Percentiles rank a stretch among this genome's conserved stretches.
Evolutionary conservation across 768 basidiomycete genomes (phyloP).

Genomic region (Auriscalpium microsporum): DNA sequence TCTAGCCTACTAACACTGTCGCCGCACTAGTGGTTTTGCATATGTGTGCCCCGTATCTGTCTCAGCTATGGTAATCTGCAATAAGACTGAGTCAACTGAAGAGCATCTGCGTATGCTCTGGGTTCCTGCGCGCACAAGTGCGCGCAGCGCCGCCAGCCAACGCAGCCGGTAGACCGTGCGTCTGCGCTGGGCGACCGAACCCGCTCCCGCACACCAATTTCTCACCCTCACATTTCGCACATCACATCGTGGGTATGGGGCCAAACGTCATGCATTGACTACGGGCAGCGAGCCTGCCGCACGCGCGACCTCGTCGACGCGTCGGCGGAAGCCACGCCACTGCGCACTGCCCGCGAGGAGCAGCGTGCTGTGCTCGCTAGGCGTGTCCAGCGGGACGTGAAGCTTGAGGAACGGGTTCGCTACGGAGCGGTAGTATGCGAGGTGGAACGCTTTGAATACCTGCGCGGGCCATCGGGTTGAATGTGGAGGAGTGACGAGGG

Average conservation of each 20-base stretch:
- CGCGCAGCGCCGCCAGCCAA: slow-evolving; percentile 3
- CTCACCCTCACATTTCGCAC: neutral
- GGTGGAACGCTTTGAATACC: slow-evolving; percentile 86
- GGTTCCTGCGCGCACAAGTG: slow-evolving; percentile 27
- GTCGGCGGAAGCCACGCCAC: slow-evolving; percentile 61
- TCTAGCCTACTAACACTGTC: no score
- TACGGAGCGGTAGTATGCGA: slow-evolving; percentile 75
- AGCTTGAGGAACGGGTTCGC: slow-evolving; percentile 82
- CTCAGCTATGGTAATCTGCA: slow-evolving; percentile 58
- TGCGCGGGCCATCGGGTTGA: slow-evolving; percentile 21
- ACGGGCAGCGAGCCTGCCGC: slow-evolving; percentile 37
- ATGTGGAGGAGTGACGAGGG: neutral
- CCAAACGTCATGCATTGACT: slow-evolving; percentile 5
- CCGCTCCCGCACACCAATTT: neutral
- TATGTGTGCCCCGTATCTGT: slow-evolving; percentile 86
- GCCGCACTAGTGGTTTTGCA: neutral
- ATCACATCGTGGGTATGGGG: slow-evolving; percentile 1
- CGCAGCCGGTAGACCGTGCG: slow-evolving; percentile 1
- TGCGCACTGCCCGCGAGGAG: slow-evolving; percentile 53
- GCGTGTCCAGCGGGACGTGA: slow-evolving; percentile 37
- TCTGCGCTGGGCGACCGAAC: slow-evolving; percentile 11
- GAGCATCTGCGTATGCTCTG: slow-evolving; percentile 47
- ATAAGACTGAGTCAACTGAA: slow-evolving; percentile 76
- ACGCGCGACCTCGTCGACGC: slow-evolving; percentile 68
- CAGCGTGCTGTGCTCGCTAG: slow-evolving; percentile 44